phyloP scores from a whole-genome alignment of 768 basidiomycete genomes.

The Pleurotus djamor region DNA sequence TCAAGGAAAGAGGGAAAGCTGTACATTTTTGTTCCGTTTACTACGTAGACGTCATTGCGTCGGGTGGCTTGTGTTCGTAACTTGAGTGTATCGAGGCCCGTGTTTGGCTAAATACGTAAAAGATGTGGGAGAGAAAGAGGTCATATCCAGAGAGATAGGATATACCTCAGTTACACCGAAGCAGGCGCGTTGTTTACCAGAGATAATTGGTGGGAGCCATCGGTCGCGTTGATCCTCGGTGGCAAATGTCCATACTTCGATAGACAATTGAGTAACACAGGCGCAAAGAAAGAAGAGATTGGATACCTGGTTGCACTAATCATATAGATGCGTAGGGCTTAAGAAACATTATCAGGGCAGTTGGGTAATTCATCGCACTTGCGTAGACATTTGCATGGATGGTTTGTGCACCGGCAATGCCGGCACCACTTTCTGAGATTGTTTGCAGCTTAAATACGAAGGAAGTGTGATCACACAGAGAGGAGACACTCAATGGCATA shows the following conservation, averaged over 20 bases:
- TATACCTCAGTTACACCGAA: slow-evolving; percentile 14
- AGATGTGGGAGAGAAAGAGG: neutral
- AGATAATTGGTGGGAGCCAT: slow-evolving; percentile 7
- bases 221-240: slow-evolving; percentile 8
- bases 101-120: slow-evolving; percentile 6
- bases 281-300: neutral
- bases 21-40: slow-evolving; percentile 14
- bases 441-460: slow-evolving; percentile 9
- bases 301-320: slow-evolving; percentile 1
- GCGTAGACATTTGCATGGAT: slow-evolving; percentile 17
- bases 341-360: neutral
- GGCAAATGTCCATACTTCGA: slow-evolving; percentile 6
- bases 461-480: neutral
- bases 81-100: slow-evolving; percentile 12
- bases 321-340: neutral
- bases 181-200: slow-evolving; percentile 12
- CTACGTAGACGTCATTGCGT: slow-evolving; percentile 3
- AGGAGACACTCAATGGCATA: neutral
- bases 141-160: neutral
- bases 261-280: neutral
- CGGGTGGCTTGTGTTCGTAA: slow-evolving; percentile 8
- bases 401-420: slow-evolving; percentile 14
- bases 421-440: slow-evolving; percentile 14
- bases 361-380: neutral
- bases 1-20: neutral